These are phyloP conservation scores for Hansenula lynferdii DNA, from an alignment of 1,139 yeast species.

Conservation along the genomic window DNA sequence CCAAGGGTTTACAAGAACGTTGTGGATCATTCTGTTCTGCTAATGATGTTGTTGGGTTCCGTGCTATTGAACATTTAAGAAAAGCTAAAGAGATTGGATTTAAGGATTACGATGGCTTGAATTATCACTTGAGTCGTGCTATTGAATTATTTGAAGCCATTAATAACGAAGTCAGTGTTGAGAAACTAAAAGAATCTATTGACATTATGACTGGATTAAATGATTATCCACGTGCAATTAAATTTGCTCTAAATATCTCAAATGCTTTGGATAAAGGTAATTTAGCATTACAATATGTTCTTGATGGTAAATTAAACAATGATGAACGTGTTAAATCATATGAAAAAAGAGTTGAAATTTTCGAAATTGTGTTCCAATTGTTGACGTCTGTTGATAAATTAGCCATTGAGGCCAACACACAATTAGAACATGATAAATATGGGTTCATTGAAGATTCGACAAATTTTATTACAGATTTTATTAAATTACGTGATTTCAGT, in stretches of 20 bases:
- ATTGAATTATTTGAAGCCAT: constrained; percentile 76
- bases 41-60: constrained; percentile 88
- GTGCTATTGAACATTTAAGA: constrained; percentile 88
- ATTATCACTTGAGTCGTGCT: constrained; percentile 69
- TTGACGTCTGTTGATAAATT: constrained; percentile 71
- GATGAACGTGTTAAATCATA: constrained; percentile 43
- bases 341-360: constrained; percentile 52
- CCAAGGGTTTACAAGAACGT: constrained; percentile 82
- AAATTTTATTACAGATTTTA: constrained; percentile 40
- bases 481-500: constrained; percentile 63
- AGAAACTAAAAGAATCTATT: constrained; percentile 77
- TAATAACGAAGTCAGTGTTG: constrained; percentile 71
- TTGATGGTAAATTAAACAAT: constrained; percentile 41
- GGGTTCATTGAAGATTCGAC: constrained; percentile 9
- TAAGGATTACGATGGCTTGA: constrained; percentile 64
- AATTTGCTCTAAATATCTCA: constrained; percentile 75
- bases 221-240: constrained; percentile 82
- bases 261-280: constrained; percentile 59
- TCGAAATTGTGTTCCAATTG: constrained; percentile 68
- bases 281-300: constrained; percentile 47
- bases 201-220: constrained; percentile 73
- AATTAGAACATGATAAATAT: constrained; percentile 26
- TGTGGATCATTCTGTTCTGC: constrained; percentile 96
- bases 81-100: constrained; percentile 75
- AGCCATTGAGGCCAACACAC: constrained; percentile 51